Evolutionary conservation across 345 rosid genomes (phyloP).

Genomic region (Syzygium jambos): DNA sequence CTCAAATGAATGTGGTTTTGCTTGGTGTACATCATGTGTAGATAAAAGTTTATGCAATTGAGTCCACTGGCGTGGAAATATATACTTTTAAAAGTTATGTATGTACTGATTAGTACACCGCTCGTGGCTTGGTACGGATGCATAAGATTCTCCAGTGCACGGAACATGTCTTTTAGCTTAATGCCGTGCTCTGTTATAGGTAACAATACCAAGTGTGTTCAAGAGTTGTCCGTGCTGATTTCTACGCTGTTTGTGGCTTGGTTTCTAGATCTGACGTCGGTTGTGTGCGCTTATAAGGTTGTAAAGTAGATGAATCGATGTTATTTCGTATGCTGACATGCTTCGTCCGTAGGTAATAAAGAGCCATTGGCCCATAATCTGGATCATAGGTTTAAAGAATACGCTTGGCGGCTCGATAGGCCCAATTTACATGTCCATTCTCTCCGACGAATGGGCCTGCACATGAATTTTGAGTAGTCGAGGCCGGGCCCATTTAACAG

Average conservation of each 20-base stretch:
- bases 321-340: not conserved
- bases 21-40: no score
- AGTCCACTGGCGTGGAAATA: no score
- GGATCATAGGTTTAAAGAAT: no score
- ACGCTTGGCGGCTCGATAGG: no score
- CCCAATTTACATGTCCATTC: not conserved
- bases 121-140: not conserved
- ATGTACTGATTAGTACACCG: not conserved
- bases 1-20: no score
- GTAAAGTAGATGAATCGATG: not conserved
- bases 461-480: not conserved
- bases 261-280: not conserved
- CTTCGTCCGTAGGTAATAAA: no score
- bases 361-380: no score
- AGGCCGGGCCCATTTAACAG: not conserved
- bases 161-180: not conserved
- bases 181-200: not conserved
- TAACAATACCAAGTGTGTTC: not conserved
- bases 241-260: not conserved
- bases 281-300: not conserved
- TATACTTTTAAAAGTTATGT: no score
- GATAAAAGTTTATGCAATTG: no score
- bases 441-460: not conserved
- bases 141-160: not conserved
- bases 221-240: not conserved